Percentiles rank a stretch among this genome's conserved stretches.
Conservation (phyloP, 2,329 filamentous ascomycete species). For the Capronia epimyces region DNA sequence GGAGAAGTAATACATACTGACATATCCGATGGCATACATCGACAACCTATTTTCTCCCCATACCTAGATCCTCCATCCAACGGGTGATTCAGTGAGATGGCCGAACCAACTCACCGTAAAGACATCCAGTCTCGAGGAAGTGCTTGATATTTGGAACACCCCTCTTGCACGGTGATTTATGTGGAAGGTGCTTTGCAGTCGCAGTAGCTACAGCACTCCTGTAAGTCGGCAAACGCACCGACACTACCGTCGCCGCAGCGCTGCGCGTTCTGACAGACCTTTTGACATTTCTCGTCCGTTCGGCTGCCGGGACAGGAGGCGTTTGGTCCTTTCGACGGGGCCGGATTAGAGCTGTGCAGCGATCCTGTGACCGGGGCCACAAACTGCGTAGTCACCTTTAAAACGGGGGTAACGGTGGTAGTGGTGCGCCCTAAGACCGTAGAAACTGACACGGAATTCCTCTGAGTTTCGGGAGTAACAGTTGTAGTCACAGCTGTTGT, state of each 20-base stretch:
- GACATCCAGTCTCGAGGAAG: too few relatives aligned
- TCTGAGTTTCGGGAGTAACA: background rate
- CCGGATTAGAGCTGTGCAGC: background rate
- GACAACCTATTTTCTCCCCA: too few relatives aligned
- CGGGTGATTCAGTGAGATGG: too few relatives aligned
- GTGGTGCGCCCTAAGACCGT: background rate
- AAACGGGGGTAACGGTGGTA: background rate
- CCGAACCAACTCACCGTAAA: too few relatives aligned
- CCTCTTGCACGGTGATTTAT: too few relatives aligned
- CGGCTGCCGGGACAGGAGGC: background rate
- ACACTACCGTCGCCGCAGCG: background rate
- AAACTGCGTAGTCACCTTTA: background rate
- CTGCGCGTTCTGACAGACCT: background rate
- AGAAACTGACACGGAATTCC: background rate
- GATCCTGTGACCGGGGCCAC: background rate
- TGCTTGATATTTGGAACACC: too few relatives aligned
- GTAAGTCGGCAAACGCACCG: background rate
- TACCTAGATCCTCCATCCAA: too few relatives aligned
- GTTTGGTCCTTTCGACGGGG: background rate
- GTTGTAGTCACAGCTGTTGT: constrained; percentile 4
- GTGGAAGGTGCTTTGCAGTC: background rate
- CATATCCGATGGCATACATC: too few relatives aligned
- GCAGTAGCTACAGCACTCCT: background rate
- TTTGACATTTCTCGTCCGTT: background rate
- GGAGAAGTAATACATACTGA: too few relatives aligned